These are phyloP conservation scores for Alternaria infectoria DNA, from an alignment of 2,329 filamentous ascomycete species.

Conservation along the genomic window DNA sequence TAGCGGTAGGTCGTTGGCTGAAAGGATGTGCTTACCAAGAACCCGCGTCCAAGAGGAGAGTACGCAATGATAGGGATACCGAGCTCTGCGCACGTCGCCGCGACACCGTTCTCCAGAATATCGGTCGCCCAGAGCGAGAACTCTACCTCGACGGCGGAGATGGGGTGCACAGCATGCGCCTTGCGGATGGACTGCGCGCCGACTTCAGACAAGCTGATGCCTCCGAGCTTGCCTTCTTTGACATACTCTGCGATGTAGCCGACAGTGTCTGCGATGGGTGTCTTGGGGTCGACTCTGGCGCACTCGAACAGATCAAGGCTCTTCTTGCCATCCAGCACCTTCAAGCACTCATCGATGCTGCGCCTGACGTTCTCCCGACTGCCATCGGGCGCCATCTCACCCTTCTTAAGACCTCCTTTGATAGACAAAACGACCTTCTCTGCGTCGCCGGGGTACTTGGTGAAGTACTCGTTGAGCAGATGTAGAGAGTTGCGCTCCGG, in stretches of 20 bases:
- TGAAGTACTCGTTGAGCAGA: conserved; percentile 59
- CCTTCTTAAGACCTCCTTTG: conserved; percentile 54
- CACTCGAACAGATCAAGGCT: conserved; percentile 57
- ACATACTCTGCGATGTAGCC: conserved; percentile 49
- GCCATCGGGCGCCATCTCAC: conserved; percentile 48
- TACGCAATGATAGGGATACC: conserved; percentile 73
- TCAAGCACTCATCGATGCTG: conserved; percentile 55
- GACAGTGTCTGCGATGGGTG: conserved; percentile 55
- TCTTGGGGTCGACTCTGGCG: conserved; percentile 53
- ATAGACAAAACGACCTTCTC: conserved; percentile 59
- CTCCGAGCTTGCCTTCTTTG: conserved; percentile 53
- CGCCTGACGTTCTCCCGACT: conserved; percentile 49
- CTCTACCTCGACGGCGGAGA: conserved; percentile 67
- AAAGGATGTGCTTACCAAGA: conserved; percentile 48
- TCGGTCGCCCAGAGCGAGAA: conserved; percentile 64
- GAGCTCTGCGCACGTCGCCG: conserved; percentile 64
- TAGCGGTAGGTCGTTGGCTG: conserved; percentile 10
- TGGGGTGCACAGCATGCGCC: conserved; percentile 60
- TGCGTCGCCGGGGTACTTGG: conserved; percentile 58
- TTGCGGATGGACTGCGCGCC: conserved; percentile 54
- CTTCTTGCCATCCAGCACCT: conserved; percentile 55
- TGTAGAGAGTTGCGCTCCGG: conserved; percentile 56
- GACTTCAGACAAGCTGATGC: conserved; percentile 55
- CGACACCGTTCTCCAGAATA: conserved; percentile 64
- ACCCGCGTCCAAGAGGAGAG: conserved; percentile 71